Base-by-base conservation (phyloP, 768 basidiomycete species). In the Trametes sanguinea region DNA sequence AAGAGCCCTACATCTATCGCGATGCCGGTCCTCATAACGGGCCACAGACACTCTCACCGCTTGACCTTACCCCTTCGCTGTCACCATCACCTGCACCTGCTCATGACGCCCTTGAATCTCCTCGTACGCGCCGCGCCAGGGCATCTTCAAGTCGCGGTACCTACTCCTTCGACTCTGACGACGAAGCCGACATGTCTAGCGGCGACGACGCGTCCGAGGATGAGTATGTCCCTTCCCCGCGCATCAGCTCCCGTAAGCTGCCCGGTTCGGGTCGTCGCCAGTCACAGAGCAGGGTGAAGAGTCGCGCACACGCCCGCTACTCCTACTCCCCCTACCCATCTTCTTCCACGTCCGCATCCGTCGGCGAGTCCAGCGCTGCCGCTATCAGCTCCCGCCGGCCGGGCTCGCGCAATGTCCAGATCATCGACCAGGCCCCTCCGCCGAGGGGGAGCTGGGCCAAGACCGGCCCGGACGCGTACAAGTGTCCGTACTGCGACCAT, bases 401-500 rank as follows among this genome's bases (percentile, higher is more conserved):
- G 1, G 73, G 69, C 9, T 74, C 81, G 3, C 83, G 84, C 17
- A 84, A 85, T 66, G 62, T 65, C 9, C 83, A 84, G 68, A 75
- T 78, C 0, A 14, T 66, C 32, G 58, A 74, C 68, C n/a, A 65
- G 48, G 29, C 50, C 57, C 7, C 60, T 50, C 58, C 45, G 58
- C 54, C 58, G 72, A 16, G 57, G 71, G 53, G 68, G 17, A 48
- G 66, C 57, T 62, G 48, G 52, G 60, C 61, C 1, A 72, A 63
- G 69, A 76, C 54, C 29, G 63, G 63, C 6, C 63, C 63, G n/a
- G 42, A 69, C 73, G 78, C 71, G 60, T 73, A 75, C 74, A 74
- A 71, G 3, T 85, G 84, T 68, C 80, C 80, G 2, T 74, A 75
- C 51, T 84, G 84, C 69, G 71, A 71, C 48, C 81, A 78, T 77